Evolutionary conservation across 208 protist genomes (phyloP), one percentile per base, ranked within the genome.

Genomic region (Crithidia bombi): DNA sequence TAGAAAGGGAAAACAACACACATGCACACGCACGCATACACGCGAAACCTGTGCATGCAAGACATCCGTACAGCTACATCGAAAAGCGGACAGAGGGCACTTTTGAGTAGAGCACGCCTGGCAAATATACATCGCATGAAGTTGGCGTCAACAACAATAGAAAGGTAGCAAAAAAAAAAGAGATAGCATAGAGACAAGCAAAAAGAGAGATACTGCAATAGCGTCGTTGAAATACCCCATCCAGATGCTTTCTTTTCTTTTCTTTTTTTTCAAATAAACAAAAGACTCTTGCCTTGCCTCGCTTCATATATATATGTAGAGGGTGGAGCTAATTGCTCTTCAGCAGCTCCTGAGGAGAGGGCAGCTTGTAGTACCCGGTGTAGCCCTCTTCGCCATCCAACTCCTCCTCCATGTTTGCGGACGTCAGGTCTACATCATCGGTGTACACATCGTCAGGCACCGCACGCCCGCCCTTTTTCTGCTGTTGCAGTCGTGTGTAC

Each of bases 381-480:
- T 84, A 86, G 23, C 81, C 83, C 26, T 79, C 81, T 12, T 84
- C 81, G 17, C 69, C 78, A 3, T 81, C 72, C 46, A 78, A 61
- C 71, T 87, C 83, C 33, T 81, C 75, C 59, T 87, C 75, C 55
- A 71, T 73, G 47, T 57, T 47, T 9, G 38, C 66, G 19, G 75
- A 73, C 7, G 65, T 75, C 51, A 86, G 43, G 61, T 78, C 79
- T 32, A 78, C 78, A 26, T 82, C 74, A 17, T 75, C 66, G 12
- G 71, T 71, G 56, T 84, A 84, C 23, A 86, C 73, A 32, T 74
- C 79, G 21, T 78, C 52, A 6, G 47, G 32, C 46, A 64, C 57
- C n/a, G 33, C 47, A 15, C 61, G 62, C 10, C 28, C 17, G 9
- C 10, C 21, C 19, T 44, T 46, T 26, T 52, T 38, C 17, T 61